Evolutionary conservation across 345 rosid species (phyloP), one percentile per base, ranked within the genome.

Genomic region (Eucalyptus victrix): DNA sequence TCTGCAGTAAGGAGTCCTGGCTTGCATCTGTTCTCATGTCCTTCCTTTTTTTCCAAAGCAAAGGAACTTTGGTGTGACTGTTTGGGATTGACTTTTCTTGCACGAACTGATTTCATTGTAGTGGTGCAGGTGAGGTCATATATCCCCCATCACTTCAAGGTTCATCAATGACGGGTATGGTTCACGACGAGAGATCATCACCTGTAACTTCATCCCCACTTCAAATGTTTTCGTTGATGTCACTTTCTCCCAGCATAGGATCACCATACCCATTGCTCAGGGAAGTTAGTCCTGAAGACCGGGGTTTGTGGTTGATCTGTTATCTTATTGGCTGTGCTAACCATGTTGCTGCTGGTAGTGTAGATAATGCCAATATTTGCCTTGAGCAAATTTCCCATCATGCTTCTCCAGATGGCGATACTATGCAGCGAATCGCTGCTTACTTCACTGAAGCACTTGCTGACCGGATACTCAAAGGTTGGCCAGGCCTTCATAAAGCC

Each of bases 391-490:
- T 96, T 88, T 94, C 97, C 24, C 94, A 93, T 86, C 95, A 94
- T 3, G 96, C 97, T 60, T 94, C 97, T 87, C 93, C 96, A 10
- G 95, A 95, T 87, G 97, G 97, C 5, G 97, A 96, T 88, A 92
- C 96, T 12, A 92, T 96, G 92, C 97, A 96, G 92, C 92, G 97
- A 86, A 96, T 95, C 8, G 97, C 95, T 88, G 95, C 97, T 47
- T 96, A 96, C 91, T 96, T 96, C 94, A 95, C 94, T 1, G 96
- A 94, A 88, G 97, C 97, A 32, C 92, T 96, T 18, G 97, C 96
- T 53, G 94, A 93, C 65, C 90, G 97, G 87, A 91, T 96, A 91
- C 94, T 96, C 56, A 95, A 95, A 91, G 90, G 92, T 49, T 96
- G 96, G 97, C 94, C 96, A 34, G 96, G 96, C 89, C 91, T 96